Evolutionary conservation across 2,329 filamentous ascomycete genomes (phyloP).

Genomic region (Rachicladosporium sp.): DNA sequence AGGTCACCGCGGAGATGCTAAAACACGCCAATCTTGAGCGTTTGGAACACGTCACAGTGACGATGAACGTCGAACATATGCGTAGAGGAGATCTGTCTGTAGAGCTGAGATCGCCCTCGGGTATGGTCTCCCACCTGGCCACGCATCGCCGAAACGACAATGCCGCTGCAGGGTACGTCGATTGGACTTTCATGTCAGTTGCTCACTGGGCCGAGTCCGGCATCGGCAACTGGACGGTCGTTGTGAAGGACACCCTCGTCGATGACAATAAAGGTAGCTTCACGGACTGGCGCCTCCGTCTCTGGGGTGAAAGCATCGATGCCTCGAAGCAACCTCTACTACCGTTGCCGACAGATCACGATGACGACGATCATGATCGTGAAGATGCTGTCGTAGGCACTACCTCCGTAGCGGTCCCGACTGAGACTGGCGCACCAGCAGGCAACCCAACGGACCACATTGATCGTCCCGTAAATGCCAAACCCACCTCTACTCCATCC

Average conservation of each 20-base stretch:
- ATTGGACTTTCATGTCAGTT: conserved; percentile 99
- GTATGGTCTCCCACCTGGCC: conserved; percentile 72
- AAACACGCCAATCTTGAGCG: conserved; percentile 70
- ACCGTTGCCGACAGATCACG: conserved; percentile 70
- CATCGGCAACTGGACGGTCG: conserved; percentile 77
- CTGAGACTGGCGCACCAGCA: conserved; percentile 31
- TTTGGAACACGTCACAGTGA: conserved; percentile 89
- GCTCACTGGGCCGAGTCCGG: conserved; percentile 91
- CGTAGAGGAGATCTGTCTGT: conserved; percentile 85
- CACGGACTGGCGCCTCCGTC: conserved; percentile 81
- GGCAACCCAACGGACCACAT: conserved; percentile 36
- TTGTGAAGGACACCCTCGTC: conserved; percentile 71
- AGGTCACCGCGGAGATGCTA: conserved; percentile 71
- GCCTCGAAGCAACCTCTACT: conserved; percentile 57
- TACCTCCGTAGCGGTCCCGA: conserved; percentile 40
- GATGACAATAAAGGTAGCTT: conserved; percentile 71
- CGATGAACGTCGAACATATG: conserved; percentile 87
- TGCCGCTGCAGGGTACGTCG: conserved; percentile 58
- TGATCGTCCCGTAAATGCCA: conserved; percentile 46
- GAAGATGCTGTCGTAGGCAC: conserved; percentile 47
- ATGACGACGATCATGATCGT: conserved; percentile 71
- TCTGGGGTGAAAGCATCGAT: conserved; percentile 86
- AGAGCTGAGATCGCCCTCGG: conserved; percentile 73
- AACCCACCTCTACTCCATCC: conserved; percentile 30
- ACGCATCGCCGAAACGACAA: conserved; percentile 60